Base-by-base conservation (phyloP, 768 basidiomycete genomes). In the Leccinum arenicola region DNA sequence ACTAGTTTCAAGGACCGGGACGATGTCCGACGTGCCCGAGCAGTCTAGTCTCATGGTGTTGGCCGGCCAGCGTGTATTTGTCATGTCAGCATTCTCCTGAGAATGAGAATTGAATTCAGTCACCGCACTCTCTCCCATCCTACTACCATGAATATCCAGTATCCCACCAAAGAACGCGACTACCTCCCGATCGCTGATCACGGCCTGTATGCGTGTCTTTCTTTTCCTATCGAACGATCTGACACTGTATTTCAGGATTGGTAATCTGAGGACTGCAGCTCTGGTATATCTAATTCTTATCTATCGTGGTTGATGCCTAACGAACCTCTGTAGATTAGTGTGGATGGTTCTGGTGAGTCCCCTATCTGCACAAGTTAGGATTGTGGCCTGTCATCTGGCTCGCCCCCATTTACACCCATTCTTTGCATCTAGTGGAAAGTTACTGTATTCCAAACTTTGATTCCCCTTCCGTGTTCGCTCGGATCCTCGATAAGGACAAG, bases 381-480 rank as follows among this genome's bases (percentile, higher is more conserved):
- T 50, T n/a, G 38, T 9, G 45, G 43, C 23, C 27, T 52, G 4
- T 50, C 12, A 12, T 31, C 47, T 35, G 29, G 29, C 52, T 50
- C 31, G 29, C 14, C 31, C 21, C 29, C 40, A 38, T 53, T 54
- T 50, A 10, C 38, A 38, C 60, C 63, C 35, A 68, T 31, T 23
- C 11, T 38, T 6, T 57, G 11, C 35, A 54, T 45, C 23, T 58
- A 93, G 90, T 96, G 62, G 95, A 96, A 72, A 91, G 89, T 61
- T 95, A 94, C 73, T 97, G 95, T 66, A 82, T 95, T 27, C 94
- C 94, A 1, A 81, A 95, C 76, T 96, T 97, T 70, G 95, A 97
- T 73, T 95, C 93, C 2, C 95, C 95, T 4, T 93, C 91, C 17
- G 80, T 96, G 52, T 96, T 95, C 63, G 94, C 93, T 7, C 84